phyloP scores from a whole-genome alignment of 2,329 filamentous ascomycete genomes.

The Calonectria pauciramosa region DNA sequence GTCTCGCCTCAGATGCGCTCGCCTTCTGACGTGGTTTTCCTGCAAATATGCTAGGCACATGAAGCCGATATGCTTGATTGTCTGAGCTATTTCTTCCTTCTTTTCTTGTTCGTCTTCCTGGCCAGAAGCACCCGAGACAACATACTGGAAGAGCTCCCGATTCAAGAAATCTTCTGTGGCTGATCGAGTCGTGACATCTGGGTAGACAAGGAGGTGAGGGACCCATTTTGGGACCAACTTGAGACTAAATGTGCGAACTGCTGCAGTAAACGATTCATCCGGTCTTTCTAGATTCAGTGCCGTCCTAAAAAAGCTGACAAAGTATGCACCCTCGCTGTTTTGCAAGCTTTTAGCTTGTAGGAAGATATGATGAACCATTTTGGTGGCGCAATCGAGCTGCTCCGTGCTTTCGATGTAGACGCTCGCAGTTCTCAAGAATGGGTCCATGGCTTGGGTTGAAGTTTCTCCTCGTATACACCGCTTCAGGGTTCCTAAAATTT shows the following conservation, averaged over 20 bases:
- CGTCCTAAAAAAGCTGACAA: slow-evolving; percentile 59
- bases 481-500: slow-evolving; percentile 67
- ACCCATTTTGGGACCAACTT: slow-evolving; percentile 60
- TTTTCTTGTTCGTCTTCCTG: slow-evolving; percentile 47
- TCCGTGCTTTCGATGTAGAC: slow-evolving; percentile 64
- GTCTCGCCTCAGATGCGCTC: slow-evolving; percentile 57
- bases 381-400: slow-evolving; percentile 50
- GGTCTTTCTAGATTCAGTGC: slow-evolving; percentile 47
- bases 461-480: slow-evolving; percentile 64
- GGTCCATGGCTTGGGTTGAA: slow-evolving; percentile 59
- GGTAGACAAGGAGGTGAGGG: slow-evolving; percentile 63
- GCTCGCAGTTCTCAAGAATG: slow-evolving; percentile 70
- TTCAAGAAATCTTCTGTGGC: slow-evolving; percentile 60
- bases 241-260: slow-evolving; percentile 41
- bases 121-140: slow-evolving; percentile 39
- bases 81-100: slow-evolving; percentile 38
- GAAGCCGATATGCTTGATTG: slow-evolving; percentile 57
- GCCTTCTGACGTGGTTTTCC: slow-evolving; percentile 60
- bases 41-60: slow-evolving; percentile 62
- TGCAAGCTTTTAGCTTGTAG: slow-evolving; percentile 60
- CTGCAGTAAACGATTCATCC: slow-evolving; percentile 40
- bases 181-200: slow-evolving; percentile 57
- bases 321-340: slow-evolving; percentile 62
- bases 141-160: slow-evolving; percentile 56
- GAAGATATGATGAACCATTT: slow-evolving; percentile 59